These are phyloP conservation scores for Candida boleticola DNA, from an alignment of 805 yeast species.

Conservation along the genomic window DNA sequence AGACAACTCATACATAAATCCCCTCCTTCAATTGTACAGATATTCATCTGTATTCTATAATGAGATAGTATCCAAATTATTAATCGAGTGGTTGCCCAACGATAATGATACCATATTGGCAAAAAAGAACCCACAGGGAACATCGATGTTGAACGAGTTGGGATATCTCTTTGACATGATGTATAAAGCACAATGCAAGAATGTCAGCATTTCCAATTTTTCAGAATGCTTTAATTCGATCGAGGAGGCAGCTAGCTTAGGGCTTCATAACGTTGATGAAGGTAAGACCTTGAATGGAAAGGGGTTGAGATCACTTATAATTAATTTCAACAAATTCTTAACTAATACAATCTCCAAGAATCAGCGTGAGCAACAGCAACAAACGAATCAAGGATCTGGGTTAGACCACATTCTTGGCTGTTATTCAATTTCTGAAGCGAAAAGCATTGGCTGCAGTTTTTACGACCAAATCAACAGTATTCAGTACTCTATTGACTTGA, in stretches of 20 bases:
- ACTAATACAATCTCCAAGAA: conserved; percentile 42
- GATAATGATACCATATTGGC: conserved; percentile 28
- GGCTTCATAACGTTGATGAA: conserved; percentile 52
- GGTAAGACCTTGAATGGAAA: conserved; percentile 42
- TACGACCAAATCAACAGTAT: conserved; percentile 31
- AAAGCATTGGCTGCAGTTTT: conserved; percentile 39
- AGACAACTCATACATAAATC: conserved; percentile 69
- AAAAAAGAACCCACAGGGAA: conserved; percentile 35
- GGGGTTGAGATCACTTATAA: conserved; percentile 44
- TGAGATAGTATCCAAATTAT: conserved; percentile 53
- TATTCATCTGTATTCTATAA: conserved; percentile 75
- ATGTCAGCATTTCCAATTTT: conserved; percentile 81
- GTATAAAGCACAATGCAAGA: conserved; percentile 71
- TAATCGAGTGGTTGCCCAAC: conserved; percentile 45
- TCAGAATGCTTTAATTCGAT: conserved; percentile 38
- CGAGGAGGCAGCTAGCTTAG: conserved; percentile 43
- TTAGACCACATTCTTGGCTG: conserved; percentile 40
- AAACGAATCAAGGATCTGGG: conserved; percentile 8
- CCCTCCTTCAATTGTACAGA: conserved; percentile 76
- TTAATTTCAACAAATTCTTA: conserved; percentile 58
- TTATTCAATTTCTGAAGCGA: conserved; percentile 40
- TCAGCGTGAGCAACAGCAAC: conserved; percentile 16
- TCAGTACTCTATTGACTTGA: conserved; percentile 44
- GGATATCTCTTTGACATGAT: conserved; percentile 94
- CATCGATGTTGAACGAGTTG: conserved; percentile 69